Percentiles rank a stretch among this genome's conserved stretches.
Conservation (phyloP, 768 basidiomycete species). For the Candolleomyces efflorescens region DNA sequence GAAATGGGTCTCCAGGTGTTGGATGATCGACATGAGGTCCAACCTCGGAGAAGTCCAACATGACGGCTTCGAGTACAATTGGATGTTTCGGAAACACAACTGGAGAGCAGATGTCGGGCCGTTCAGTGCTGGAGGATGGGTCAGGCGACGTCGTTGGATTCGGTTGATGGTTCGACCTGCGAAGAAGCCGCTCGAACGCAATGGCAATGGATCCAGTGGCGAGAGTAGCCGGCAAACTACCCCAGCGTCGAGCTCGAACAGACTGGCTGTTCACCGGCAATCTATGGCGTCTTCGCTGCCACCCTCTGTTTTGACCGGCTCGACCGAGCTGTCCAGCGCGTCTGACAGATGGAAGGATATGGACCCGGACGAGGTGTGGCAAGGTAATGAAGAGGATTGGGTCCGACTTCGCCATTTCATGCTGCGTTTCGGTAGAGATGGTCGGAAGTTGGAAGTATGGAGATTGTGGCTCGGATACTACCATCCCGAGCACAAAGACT, state of each 20-base stretch:
- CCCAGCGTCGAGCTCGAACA: constrained; percentile 2
- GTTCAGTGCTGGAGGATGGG: constrained; percentile 65
- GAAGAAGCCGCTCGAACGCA: constrained; percentile 11
- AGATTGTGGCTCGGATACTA: constrained; percentile 56
- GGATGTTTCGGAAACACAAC: constrained; percentile 59
- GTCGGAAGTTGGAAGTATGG: constrained; percentile 77
- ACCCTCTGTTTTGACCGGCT: constrained; percentile 21
- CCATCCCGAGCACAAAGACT: constrained; percentile 21
- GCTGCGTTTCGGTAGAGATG: constrained; percentile 55
- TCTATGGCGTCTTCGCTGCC: constrained; percentile 29
- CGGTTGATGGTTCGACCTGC: constrained; percentile 77
- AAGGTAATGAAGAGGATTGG: constrained; percentile 59
- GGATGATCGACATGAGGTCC: constrained; percentile 89
- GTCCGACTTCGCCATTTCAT: constrained; percentile 48
- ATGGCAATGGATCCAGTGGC: constrained; percentile 11
- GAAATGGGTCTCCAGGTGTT: constrained; percentile 74
- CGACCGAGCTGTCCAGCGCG: constrained; percentile 12
- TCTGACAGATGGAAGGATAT: constrained; percentile 21
- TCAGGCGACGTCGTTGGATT: constrained; percentile 78
- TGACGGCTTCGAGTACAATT: constrained; percentile 87
- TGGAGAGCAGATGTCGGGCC: constrained; percentile 65
- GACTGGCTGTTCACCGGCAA: constrained; percentile 12
- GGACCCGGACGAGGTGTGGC: constrained; percentile 46
- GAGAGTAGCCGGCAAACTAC: constrained; percentile 3
- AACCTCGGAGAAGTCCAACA: constrained; percentile 71